A percentile compares a stretch with the other conserved stretches of the same genome.
Conservation (phyloP, 2,329 filamentous ascomycete genomes). For the Pyricularia sp. region DNA sequence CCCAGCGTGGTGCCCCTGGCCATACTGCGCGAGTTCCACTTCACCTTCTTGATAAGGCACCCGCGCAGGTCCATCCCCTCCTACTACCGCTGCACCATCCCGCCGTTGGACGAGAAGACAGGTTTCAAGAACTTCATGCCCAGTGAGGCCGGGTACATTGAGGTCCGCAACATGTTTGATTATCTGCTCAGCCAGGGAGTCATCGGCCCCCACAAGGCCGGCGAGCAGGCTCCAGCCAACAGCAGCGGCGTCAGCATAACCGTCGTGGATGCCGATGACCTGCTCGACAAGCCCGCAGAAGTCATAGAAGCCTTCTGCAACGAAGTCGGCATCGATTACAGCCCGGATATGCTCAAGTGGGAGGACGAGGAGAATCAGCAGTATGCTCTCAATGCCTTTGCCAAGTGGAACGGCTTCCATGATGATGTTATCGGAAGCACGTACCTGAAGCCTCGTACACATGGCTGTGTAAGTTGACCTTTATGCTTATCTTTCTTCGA, state of each 20-base stretch:
- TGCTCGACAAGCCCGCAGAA: constrained; percentile 70
- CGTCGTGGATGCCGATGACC: constrained; percentile 84
- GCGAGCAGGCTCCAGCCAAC: constrained; percentile 10
- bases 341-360: constrained; percentile 73
- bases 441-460: constrained; percentile 56
- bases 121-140: constrained; percentile 82
- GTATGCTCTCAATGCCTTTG: constrained; percentile 62
- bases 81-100: constrained; percentile 87
- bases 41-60: constrained; percentile 92
- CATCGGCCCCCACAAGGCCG: constrained; percentile 54
- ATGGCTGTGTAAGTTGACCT: constrained; percentile 39
- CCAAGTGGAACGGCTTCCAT: constrained; percentile 96
- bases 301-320: constrained; percentile 71
- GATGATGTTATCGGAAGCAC: constrained; percentile 83
- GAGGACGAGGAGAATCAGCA: constrained; percentile 57
- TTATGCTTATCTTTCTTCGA: constrained; percentile 2
- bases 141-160: constrained; percentile 77
- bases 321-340: constrained; percentile 65
- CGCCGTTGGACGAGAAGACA: constrained; percentile 68
- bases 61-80: constrained; percentile 85
- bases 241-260: constrained; percentile 53
- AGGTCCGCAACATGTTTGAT: constrained; percentile 78
- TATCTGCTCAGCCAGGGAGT: constrained; percentile 58
- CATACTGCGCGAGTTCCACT: constrained; percentile 71
- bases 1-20: constrained; percentile 72